Conservation (phyloP, 352 stramenopile species). For the Phytophthora fragariae region DNA sequence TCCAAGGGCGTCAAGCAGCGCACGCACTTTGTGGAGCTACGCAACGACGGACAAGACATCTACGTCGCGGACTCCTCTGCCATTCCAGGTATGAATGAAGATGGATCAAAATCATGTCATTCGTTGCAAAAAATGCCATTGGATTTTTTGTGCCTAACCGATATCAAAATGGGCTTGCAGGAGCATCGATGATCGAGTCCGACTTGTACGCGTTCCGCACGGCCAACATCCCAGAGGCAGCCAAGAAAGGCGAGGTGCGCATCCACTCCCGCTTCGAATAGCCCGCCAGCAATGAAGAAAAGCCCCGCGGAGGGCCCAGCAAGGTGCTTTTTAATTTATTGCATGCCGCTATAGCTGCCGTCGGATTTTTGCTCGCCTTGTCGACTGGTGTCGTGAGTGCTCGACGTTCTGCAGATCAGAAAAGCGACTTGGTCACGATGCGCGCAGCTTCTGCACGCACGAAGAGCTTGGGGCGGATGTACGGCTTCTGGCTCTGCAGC, state of each 20-base stretch:
- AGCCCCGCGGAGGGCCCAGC: conserved; percentile 13
- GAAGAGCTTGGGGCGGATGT: conserved; percentile 86
- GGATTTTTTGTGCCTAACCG: conserved; percentile 15
- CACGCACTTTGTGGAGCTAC: conserved; percentile 80
- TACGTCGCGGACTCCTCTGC: conserved; percentile 82
- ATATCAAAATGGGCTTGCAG: conserved; percentile 27
- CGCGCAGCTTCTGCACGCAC: conserved; percentile 80
- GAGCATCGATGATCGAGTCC: conserved; percentile 57
- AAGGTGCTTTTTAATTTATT: conserved; percentile 46
- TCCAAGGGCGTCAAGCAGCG: conserved; percentile 89
- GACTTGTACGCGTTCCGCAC: conserved; percentile 81
- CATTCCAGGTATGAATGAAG: conserved; percentile 48
- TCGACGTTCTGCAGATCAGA: conserved; percentile 37
- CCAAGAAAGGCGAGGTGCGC: conserved; percentile 54
- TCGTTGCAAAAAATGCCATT: background rate
- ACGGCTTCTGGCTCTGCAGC: conserved; percentile 86
- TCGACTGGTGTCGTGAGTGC: background rate
- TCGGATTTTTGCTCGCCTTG: conserved; percentile 14
- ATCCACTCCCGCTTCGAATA: conserved; percentile 83
- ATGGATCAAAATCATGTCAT: background rate
- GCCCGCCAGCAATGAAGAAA: conserved; percentile 19
- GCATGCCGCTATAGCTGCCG: conserved; percentile 22
- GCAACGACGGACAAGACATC: conserved; percentile 67
- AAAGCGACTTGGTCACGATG: conserved; percentile 83
- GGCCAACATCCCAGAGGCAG: conserved; percentile 48